Evolutionary conservation across 305 asterid species (phyloP).

Genomic region (Fraxinus paxiana): DNA sequence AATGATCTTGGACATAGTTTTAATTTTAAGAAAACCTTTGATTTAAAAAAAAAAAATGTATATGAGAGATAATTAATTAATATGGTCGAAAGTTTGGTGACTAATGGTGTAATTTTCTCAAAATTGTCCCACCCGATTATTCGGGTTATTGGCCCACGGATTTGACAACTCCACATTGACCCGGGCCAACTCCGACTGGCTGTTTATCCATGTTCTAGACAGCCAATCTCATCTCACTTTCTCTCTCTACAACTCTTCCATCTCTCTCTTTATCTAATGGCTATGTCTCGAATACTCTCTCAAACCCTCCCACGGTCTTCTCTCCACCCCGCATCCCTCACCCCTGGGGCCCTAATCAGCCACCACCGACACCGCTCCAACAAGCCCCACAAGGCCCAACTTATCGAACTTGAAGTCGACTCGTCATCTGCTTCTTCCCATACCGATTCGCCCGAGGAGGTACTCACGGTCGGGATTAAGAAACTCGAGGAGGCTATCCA

Average conservation of each 20-base stretch:
- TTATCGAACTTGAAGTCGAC: constrained; percentile 52
- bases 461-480: constrained; percentile 39
- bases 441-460: constrained; percentile 37
- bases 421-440: constrained; percentile 31
- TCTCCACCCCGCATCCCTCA: constrained; percentile 17
- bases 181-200: not conserved
- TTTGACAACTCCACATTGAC: not conserved
- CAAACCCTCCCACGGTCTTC: constrained; percentile 32
- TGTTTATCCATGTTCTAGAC: not conserved
- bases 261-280: constrained; percentile 30
- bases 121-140: not conserved
- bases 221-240: not conserved
- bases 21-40: not conserved
- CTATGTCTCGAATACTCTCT: constrained; percentile 48
- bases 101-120: not conserved
- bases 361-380: constrained; percentile 52
- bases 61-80: not conserved
- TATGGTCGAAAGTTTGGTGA: not conserved
- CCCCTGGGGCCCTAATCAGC: constrained; percentile 31
- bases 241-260: not conserved
- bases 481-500: constrained; percentile 56
- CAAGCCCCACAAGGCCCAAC: constrained; percentile 40
- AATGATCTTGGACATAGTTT: not conserved
- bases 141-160: not conserved
- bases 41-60: not conserved